Evolutionary conservation across 2,329 filamentous ascomycete genomes (phyloP), one percentile per base, ranked within the genome.

Genomic region (Beauveria varroae): DNA sequence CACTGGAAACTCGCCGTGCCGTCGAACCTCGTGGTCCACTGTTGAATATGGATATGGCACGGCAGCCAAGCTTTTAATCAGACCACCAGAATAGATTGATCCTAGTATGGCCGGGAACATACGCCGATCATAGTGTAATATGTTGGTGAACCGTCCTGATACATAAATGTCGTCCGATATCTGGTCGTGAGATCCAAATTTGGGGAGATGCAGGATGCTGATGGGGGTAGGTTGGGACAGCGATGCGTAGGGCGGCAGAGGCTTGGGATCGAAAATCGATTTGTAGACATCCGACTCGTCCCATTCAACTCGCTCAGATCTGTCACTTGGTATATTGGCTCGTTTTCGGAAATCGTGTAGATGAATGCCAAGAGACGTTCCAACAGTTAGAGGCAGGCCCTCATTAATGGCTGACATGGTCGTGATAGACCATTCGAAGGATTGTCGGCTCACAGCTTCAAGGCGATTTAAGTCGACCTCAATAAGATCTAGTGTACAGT

Each of bases 41-140:
- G 85, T 82, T 1, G 88, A 81, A 68, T 87, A 88, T 0, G 87
- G 84, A 64, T 86, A 84, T 0, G 89, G 88, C 10, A 93, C 76
- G 0, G 86, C 86, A 0, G 88, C 77, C 63, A 96, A 78, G 62
- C 86, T 87, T 57, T 89, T 91, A 12, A 97, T 81, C 6, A 88
- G 81, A 0, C 90, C 91, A 2, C 93, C 93, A 0, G 91, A 96
- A 73, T 96, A 86, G 10, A 96, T 86, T 0, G 91, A 91, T 6
- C 86, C 87, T 63, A 86, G 83, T 8, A 96, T 82, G 18, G 84
- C 83, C 0, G 91, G 90, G 68, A 97, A 96, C 73, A 85, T 91
- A 50, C 93, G 87, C 3, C 92, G 85, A 70, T 97, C 92, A 74
- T 96, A 98, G 70, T 91, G 88, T 3, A 97, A 78, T 61, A 97